A percentile compares a stretch with the other conserved stretches of the same genome.
Evolutionary conservation across 768 basidiomycete species (phyloP).

Genomic region (Pleurotus tuber-regium): DNA sequence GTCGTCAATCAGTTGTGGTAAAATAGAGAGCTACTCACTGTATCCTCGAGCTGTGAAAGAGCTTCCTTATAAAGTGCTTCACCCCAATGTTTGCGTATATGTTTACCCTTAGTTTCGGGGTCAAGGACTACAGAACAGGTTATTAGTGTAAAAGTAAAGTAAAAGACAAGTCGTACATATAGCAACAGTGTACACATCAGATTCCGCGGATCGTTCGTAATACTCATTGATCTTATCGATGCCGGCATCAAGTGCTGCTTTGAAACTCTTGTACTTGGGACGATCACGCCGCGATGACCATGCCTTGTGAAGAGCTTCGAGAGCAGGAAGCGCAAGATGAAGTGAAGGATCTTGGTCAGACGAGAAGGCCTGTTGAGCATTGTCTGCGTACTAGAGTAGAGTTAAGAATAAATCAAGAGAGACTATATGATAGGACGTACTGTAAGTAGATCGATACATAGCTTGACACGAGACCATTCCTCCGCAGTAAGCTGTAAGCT

Average conservation of each 20-base stretch:
- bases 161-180: slow-evolving; percentile 18
- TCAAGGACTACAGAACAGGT: slow-evolving; percentile 3
- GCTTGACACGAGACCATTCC: slow-evolving; percentile 22
- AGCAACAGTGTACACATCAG: slow-evolving; percentile 24
- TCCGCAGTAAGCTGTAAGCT: slow-evolving; percentile 16
- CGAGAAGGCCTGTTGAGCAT: slow-evolving; percentile 29
- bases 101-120: slow-evolving; percentile 6
- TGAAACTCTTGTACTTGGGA: slow-evolving; percentile 17
- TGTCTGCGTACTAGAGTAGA: slow-evolving; percentile 9
- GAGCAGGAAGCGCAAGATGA: slow-evolving; percentile 22
- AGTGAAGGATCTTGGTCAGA: slow-evolving; percentile 21
- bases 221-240: slow-evolving; percentile 22
- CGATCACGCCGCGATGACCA: slow-evolving; percentile 19
- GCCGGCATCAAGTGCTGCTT: slow-evolving; percentile 17
- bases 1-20: not conserved
- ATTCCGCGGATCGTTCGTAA: slow-evolving; percentile 24
- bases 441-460: slow-evolving; percentile 16
- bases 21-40: slow-evolving; percentile 6
- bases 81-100: slow-evolving; percentile 10
- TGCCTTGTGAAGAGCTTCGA: slow-evolving; percentile 20
- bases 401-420: no score
- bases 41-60: not conserved
- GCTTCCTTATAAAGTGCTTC: slow-evolving; percentile 1
- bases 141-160: not conserved
- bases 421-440: no score